These are phyloP conservation scores for Paramarasmius palmivorus DNA, from an alignment of 1,284 basidiomycete species.

Conservation along the genomic window DNA sequence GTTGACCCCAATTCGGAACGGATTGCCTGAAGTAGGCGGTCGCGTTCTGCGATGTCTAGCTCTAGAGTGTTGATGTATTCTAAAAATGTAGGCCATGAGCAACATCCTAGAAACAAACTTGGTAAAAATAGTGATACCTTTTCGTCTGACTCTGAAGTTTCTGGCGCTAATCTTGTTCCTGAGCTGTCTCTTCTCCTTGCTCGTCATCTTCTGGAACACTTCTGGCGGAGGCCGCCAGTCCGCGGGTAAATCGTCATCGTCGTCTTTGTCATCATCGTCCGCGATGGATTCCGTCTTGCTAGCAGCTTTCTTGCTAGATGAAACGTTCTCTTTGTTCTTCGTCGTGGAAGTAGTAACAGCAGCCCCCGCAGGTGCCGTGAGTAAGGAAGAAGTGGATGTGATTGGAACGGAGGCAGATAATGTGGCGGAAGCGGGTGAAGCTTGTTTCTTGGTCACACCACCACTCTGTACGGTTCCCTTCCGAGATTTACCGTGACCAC, in stretches of 20 bases:
- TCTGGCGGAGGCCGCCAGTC: constrained; percentile 87
- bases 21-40: constrained; percentile 87
- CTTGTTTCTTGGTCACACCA: constrained; percentile 62
- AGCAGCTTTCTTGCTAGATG: constrained; percentile 13
- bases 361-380: neutral
- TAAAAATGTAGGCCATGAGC: constrained; percentile 24
- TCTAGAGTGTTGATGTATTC: constrained; percentile 95
- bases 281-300: too few relatives aligned
- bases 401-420: constrained; percentile 21
- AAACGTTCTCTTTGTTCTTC: constrained; percentile 9
- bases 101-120: constrained; percentile 11
- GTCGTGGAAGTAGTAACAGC: constrained; percentile 6
- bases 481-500: constrained; percentile 62
- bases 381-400: constrained; percentile 7
- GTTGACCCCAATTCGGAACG: constrained; percentile 82
- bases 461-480: constrained; percentile 74
- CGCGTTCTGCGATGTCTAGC: constrained; percentile 91
- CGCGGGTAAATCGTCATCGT: constrained; percentile 58
- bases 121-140: constrained; percentile 51
- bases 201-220: constrained; percentile 93
- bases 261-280: constrained; percentile 33
- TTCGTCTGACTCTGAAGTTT: constrained; percentile 91
- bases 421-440: constrained; percentile 20
- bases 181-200: constrained; percentile 95
- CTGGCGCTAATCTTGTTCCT: constrained; percentile 96